Conservation (phyloP, 768 basidiomycete genomes). For the Leucocoprinus sp. region DNA sequence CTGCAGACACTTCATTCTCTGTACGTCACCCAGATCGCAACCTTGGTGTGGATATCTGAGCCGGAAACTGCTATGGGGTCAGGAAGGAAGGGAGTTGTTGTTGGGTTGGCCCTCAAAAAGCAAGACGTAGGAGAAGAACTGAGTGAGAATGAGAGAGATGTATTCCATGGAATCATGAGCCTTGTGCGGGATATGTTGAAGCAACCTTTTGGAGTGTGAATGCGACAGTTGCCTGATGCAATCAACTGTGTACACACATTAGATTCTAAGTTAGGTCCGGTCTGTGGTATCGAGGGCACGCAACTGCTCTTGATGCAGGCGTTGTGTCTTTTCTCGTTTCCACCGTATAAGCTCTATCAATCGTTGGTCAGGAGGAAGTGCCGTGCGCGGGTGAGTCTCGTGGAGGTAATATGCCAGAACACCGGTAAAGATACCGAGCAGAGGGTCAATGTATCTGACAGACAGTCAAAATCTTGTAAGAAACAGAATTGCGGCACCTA, state of each 20-base stretch:
- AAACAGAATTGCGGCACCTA: constrained; percentile 27
- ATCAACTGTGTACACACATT: not conserved
- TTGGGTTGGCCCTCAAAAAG: constrained; percentile 63
- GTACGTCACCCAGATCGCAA: constrained; percentile 83
- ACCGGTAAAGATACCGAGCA: constrained; percentile 74
- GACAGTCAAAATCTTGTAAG: constrained; percentile 6
- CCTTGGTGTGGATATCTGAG: constrained; percentile 64
- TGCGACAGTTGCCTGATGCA: not conserved
- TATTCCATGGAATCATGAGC: constrained; percentile 44
- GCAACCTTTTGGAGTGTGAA: constrained; percentile 1
- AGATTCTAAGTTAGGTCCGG: not conserved
- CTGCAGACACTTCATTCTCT: constrained; percentile 66
- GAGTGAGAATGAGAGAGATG: constrained; percentile 31
- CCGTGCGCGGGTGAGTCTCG: constrained; percentile 73
- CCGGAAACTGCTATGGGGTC: constrained; percentile 30
- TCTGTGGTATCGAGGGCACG: constrained; percentile 40
- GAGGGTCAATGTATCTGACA: constrained; percentile 55
- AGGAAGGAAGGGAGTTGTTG: constrained; percentile 52
- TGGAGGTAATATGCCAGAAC: constrained; percentile 71
- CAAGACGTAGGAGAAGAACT: constrained; percentile 23
- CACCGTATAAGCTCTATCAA: constrained; percentile 49
- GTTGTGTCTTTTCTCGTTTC: constrained; percentile 52
- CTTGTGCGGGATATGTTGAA: constrained; percentile 32
- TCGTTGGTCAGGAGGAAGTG: constrained; percentile 45
- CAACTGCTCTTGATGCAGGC: constrained; percentile 19